These are phyloP conservation scores for Jaapia argillacea DNA, from an alignment of 768 basidiomycete genomes.

Conservation along the genomic window DNA sequence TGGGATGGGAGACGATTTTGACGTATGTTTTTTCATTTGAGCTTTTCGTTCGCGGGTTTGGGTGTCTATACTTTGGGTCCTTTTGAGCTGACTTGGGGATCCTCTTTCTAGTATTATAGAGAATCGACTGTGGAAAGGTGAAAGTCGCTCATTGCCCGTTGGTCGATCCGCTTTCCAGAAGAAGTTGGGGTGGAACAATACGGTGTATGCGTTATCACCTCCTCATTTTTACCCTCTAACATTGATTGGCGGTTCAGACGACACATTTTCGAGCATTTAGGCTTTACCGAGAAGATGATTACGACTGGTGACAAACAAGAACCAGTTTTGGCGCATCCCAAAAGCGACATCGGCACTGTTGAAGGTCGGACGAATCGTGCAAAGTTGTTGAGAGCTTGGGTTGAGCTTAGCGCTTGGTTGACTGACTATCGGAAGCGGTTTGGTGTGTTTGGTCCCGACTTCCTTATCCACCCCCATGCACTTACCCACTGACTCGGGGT, in stretches of 20 bases:
- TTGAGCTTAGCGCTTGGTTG: constrained; percentile 63
- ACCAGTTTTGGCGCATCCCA: constrained; percentile 41
- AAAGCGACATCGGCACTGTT: constrained; percentile 33
- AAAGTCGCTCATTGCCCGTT: constrained; percentile 47
- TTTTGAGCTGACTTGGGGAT: too few relatives aligned
- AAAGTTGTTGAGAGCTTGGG: constrained; percentile 70
- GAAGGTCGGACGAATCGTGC: constrained; percentile 43
- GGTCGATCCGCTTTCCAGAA: constrained; percentile 42
- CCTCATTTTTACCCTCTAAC: constrained; percentile 7
- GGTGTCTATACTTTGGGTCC: too few relatives aligned
- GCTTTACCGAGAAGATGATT: constrained; percentile 21
- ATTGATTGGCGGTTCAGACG: constrained; percentile 18
- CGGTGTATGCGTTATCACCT: constrained; percentile 28
- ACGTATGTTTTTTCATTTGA: constrained; percentile 27
- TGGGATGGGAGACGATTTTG: constrained; percentile 57
- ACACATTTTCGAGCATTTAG: constrained; percentile 30
- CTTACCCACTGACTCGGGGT: not conserved
- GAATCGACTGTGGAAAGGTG: constrained; percentile 66
- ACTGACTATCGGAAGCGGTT: constrained; percentile 42
- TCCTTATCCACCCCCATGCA: constrained; percentile 5
- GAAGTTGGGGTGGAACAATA: constrained; percentile 58
- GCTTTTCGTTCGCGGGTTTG: too few relatives aligned
- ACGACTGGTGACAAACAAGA: constrained; percentile 24
- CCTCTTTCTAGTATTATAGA: constrained; percentile 72
- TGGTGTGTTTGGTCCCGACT: constrained; percentile 27